Evolutionary conservation across 192 early-diverging fungal genomes (phyloP).

Genomic region (Linnemannia exigua): DNA sequence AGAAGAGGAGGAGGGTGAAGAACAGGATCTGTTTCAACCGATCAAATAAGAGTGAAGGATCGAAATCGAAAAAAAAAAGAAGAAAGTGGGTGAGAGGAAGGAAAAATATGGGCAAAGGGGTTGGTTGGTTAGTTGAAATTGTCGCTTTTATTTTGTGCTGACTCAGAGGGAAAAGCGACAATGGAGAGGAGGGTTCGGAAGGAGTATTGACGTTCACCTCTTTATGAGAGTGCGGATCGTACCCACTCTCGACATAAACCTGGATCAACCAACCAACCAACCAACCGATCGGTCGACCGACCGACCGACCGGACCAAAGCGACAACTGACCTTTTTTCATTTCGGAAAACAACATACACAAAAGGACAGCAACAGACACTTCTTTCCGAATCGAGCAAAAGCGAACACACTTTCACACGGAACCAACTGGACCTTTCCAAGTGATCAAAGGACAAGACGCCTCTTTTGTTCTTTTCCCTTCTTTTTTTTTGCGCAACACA

Average conservation of each 20-base stretch:
- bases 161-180: not conserved
- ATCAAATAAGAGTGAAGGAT: not conserved
- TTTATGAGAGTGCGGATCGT: not conserved
- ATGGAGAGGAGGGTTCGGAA: not conserved
- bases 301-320: not conserved
- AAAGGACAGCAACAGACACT: not conserved
- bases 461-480: not conserved
- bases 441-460: not conserved
- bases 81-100: not conserved
- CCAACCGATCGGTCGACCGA: slow-evolving; percentile 1
- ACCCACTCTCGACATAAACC: not conserved
- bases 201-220: not conserved
- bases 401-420: not conserved
- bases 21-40: not conserved
- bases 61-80: not conserved
- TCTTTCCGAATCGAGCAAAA: not conserved
- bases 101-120: not conserved
- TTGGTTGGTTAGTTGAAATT: not conserved
- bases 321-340: not conserved
- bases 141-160: not conserved
- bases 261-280: not conserved
- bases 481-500: not conserved
- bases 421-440: not conserved
- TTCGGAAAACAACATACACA: not conserved
- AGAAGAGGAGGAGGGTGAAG: not conserved